Evolutionary conservation across 2,329 filamentous ascomycete genomes (phyloP), one percentile per base, ranked within the genome.

Genomic region (Colletotrichum musicola): DNA sequence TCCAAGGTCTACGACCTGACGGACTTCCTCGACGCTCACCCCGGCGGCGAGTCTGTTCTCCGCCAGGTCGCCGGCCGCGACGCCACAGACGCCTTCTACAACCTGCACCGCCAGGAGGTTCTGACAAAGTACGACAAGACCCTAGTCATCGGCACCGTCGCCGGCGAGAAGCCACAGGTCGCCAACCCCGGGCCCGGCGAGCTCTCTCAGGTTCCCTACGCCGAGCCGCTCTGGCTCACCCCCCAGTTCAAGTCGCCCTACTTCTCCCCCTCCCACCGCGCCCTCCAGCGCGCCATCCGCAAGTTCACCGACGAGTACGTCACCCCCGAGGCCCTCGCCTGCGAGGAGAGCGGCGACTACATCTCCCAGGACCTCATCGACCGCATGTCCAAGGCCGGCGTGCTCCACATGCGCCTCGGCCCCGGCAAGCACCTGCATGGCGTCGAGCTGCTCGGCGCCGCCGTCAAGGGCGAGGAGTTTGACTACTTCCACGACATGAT

Each of bases 51-150:
- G 75, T 90, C 92, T 50, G 93, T 97, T 25, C 88, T 97, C 44
- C 86, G 88, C 62, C 93, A 97, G 80, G 88, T 95, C 55, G 94
- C 92, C 35, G 94, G 94, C 71, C 87, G 89, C 72, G 94, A 97
- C 76, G 93, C 93, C 58, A 97, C 94, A 2, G 83, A 86, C 42
- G 92, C 91, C 64, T 97, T 97, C 81, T 97, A 97, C 88, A 97
- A 97, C 83, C 89, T 97, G 61, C 94, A 97, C 82, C 86, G 94
- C 27, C 93, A 97, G 74, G 94, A 97, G 80, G 93, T 97, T n/a
- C 86, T 97, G 12, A 83, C 90, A 69, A 94, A 94, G 79, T 97
- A 97, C 84, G 82, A 86, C 54, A 85, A 88, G 74, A 62, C 61
- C 53, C 86, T 97, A 18, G 91, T 88, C 79, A 87, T 97, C 74